Conservation (phyloP, 495 filamentous ascomycete species). For the Aspergillus saccharolyticus region DNA sequence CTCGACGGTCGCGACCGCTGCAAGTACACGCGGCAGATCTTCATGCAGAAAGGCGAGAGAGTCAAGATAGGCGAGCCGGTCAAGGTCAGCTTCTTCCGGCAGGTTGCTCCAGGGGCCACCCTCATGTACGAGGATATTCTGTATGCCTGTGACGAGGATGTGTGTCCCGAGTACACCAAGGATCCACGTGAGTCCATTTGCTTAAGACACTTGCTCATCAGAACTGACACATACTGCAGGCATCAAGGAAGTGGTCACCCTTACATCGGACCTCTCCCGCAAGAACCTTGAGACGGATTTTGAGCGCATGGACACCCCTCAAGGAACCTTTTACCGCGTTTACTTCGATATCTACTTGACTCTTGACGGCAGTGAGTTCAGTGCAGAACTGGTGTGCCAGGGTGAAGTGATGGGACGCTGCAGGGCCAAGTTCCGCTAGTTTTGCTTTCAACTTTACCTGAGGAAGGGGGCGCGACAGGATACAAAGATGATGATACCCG, state of each 20-base stretch:
- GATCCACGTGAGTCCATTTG: conserved; percentile 76
- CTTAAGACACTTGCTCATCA: not conserved
- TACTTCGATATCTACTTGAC: conserved; percentile 87
- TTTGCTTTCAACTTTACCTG: not conserved
- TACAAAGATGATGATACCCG: not conserved
- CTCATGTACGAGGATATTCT: conserved; percentile 99
- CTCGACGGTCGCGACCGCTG: conserved; percentile 96
- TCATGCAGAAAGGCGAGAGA: conserved; percentile 97
- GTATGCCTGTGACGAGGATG: conserved; percentile 96
- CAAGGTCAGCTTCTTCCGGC: conserved; percentile 97
- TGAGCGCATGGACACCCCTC: conserved; percentile 97
- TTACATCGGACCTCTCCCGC: conserved; percentile 91
- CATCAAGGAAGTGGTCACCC: conserved; percentile 98
- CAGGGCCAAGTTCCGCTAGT: conserved; percentile 71
- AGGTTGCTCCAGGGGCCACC: conserved; percentile 94
- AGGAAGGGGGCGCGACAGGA: not conserved
- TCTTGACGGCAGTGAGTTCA: conserved; percentile 95
- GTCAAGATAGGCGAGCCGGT: conserved; percentile 99
- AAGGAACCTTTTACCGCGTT: conserved; percentile 93
- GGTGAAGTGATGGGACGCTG: conserved; percentile 98
- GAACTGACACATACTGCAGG: conserved; percentile 46
- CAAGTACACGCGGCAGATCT: conserved; percentile 98
- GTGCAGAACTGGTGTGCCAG: conserved; percentile 95
- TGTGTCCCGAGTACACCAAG: conserved; percentile 97
- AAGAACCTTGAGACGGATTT: conserved; percentile 99